Evolutionary conservation across 441 rosid genomes (phyloP), one percentile per base, ranked within the genome.

Genomic region (Dalechampia spathulata): DNA sequence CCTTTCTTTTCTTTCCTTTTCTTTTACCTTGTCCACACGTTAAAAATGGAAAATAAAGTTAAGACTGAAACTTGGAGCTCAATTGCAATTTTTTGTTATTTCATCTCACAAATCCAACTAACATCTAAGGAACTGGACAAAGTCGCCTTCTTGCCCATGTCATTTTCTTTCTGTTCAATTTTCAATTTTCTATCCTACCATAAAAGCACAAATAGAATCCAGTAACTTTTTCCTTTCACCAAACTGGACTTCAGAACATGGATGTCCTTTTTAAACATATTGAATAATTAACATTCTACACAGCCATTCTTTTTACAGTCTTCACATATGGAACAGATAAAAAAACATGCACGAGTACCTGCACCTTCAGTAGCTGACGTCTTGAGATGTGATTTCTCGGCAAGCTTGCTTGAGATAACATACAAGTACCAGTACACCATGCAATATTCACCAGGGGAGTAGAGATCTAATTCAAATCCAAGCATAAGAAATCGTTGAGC

Each of bases 381-480:
- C 75, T 73, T 82, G 58, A 76, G 55, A 70, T 85, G 95, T 61
- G 82, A 78, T 75, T 77, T 93, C 74, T 90, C 99, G 7, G 87
- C 82, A 58, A 90, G 89, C 76, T 81, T 90, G 78, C 78, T 68
- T 54, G 83, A 75, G 57, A 76, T 85, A 23, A 73, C 78, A 63
- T 87, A 85, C 54, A 80, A 58, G 54, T 90, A 93, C 99, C 99
- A 93, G 72, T 93, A 93, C 7, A 90, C 95, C 97, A 93, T 87
- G 78, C 96, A 85, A 75, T 82, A 87, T 76, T 93, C 97, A 62
- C 75, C 61, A 0, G 87, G 79, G 52, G 96, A 85, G 74, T 87
- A 93, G 48, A 90, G 96, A 55, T 93, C 97, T 80, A 93, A 74
- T 49, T 93, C 96, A 65, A 93, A 93, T 49, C 99, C 99, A 75